Evolutionary conservation across 192 early-diverging fungal species (phyloP).

Genomic region (Chytriomyces hyalinus): DNA sequence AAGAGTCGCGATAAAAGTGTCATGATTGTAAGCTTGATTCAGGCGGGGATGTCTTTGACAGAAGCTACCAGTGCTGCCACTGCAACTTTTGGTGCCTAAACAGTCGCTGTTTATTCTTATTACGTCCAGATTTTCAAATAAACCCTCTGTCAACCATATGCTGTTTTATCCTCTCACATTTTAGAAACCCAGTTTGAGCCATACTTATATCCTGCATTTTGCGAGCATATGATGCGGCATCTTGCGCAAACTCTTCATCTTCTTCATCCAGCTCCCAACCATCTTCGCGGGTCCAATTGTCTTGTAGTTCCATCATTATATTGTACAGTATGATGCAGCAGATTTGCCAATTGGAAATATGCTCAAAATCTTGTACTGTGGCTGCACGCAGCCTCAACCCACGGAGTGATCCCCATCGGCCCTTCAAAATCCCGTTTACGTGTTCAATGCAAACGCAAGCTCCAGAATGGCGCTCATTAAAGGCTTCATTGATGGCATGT

Average conservation of each 20-base stretch:
- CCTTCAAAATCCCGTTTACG: slow-evolving; percentile 26
- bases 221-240: not conserved
- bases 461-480: slow-evolving; percentile 8
- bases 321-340: slow-evolving; percentile 20
- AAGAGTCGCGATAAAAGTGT: too few species aligned
- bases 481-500: not conserved
- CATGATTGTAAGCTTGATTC: too few species aligned
- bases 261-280: slow-evolving; percentile 3
- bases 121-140: too few species aligned
- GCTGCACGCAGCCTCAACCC: not conserved
- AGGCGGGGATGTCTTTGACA: too few species aligned
- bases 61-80: too few species aligned
- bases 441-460: slow-evolving; percentile 21
- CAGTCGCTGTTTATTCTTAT: too few species aligned
- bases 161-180: too few species aligned
- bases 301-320: not conserved
- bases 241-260: not conserved
- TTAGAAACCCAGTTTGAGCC: too few species aligned
- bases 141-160: too few species aligned
- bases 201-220: too few species aligned
- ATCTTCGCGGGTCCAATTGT: not conserved
- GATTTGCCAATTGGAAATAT: slow-evolving; percentile 1
- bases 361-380: not conserved
- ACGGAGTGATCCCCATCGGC: not conserved
- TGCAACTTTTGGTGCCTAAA: too few species aligned